Conservation (phyloP, 2,329 filamentous ascomycete genomes). For the Bisporella sp. region DNA sequence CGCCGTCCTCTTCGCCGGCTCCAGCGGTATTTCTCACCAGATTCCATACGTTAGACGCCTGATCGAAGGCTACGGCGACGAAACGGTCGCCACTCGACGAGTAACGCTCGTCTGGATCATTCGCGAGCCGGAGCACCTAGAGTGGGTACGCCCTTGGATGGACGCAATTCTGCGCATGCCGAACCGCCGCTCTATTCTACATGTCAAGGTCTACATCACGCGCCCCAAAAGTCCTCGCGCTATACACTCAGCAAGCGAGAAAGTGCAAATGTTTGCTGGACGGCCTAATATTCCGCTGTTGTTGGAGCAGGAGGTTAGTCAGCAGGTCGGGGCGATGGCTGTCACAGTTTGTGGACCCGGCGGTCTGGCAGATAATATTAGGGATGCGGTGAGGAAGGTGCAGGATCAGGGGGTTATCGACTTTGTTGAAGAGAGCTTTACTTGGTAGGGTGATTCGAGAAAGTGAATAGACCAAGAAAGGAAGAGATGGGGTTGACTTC, state of each 20-base stretch:
- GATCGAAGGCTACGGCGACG: constrained; percentile 59
- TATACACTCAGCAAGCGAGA: constrained; percentile 67
- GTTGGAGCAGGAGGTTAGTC: constrained; percentile 73
- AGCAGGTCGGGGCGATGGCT: constrained; percentile 81
- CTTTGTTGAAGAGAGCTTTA: constrained; percentile 73
- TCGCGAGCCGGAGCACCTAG: constrained; percentile 78
- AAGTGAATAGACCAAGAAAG: too few relatives aligned
- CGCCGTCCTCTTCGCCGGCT: constrained; percentile 81
- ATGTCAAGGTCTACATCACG: constrained; percentile 86
- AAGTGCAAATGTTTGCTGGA: constrained; percentile 87
- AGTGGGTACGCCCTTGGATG: constrained; percentile 90
- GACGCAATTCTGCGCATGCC: constrained; percentile 69
- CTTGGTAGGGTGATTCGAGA: constrained; percentile 26
- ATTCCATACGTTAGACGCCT: constrained; percentile 80
- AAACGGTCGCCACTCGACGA: constrained; percentile 72
- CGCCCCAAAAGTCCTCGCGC: constrained; percentile 72
- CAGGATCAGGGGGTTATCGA: constrained; percentile 59
- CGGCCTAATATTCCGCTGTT: constrained; percentile 76
- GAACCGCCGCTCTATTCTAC: constrained; percentile 72
- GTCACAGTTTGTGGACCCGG: constrained; percentile 77
- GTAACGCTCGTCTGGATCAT: constrained; percentile 90
- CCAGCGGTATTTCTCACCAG: constrained; percentile 93
- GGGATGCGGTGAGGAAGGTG: constrained; percentile 57
- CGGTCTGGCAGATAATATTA: constrained; percentile 67
- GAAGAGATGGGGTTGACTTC: too few relatives aligned